These are phyloP conservation scores for Vigna angularis DNA, from an alignment of 306 rosid species.

Conservation along the genomic window DNA sequence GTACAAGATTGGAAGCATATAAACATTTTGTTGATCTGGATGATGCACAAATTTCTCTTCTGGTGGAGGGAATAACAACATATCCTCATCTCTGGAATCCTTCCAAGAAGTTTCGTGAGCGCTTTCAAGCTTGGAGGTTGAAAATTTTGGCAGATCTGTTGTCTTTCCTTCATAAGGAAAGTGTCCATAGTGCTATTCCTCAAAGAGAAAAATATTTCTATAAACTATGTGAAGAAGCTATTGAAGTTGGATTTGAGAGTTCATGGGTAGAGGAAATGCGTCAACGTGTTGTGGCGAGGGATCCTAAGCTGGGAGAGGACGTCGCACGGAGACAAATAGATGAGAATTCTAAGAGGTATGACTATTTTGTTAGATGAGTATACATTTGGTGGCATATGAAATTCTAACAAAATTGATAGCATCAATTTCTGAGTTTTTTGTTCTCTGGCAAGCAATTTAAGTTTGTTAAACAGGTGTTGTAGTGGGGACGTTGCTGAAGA, in stretches of 20 bases:
- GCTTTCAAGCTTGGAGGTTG: slow-evolving; percentile 35
- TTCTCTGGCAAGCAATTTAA: no score
- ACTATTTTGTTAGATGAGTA: no score
- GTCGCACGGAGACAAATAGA: no score
- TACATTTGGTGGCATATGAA: no score
- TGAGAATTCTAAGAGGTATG: no score
- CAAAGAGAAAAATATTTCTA: slow-evolving; percentile 10
- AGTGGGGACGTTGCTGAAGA: no score
- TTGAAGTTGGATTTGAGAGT: background rate
- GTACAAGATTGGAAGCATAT: slow-evolving; percentile 4
- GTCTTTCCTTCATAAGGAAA: slow-evolving; percentile 26
- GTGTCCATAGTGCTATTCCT: background rate
- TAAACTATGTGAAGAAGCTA: slow-evolving; percentile 18
- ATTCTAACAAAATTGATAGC: no score
- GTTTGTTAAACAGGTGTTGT: no score
- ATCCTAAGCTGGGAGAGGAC: background rate
- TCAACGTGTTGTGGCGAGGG: slow-evolving; percentile 19
- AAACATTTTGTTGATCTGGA: slow-evolving; percentile 24
- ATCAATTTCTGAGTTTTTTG: no score
- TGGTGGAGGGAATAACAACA: slow-evolving; percentile 4
- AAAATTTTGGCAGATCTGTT: background rate
- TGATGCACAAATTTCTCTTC: slow-evolving; percentile 33
- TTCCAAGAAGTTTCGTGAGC: background rate
- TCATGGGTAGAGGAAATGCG: slow-evolving; percentile 26
- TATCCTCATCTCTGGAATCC: slow-evolving; percentile 39